These are phyloP conservation scores for Phytophthora multivora DNA, from an alignment of 352 stramenopile species.

Conservation along the genomic window DNA sequence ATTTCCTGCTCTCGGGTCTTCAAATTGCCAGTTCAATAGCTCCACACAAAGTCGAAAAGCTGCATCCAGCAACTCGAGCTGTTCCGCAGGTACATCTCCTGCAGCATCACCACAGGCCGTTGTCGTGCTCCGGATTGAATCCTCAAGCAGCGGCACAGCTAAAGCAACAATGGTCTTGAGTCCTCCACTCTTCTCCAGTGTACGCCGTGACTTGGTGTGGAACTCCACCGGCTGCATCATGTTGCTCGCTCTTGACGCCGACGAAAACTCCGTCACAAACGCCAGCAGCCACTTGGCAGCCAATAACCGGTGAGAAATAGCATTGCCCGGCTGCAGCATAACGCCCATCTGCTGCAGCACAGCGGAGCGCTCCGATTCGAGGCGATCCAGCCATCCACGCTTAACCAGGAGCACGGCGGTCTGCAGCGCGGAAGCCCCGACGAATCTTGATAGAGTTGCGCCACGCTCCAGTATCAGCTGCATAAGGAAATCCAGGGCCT, in stretches of 20 bases:
- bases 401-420: slow-evolving; percentile 82
- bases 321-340: slow-evolving; percentile 48
- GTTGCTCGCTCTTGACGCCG: slow-evolving; percentile 72
- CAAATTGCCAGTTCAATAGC: slow-evolving; percentile 82
- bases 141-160: slow-evolving; percentile 68
- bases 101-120: slow-evolving; percentile 39
- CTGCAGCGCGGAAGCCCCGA: slow-evolving; percentile 67
- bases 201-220: slow-evolving; percentile 73
- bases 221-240: slow-evolving; percentile 87
- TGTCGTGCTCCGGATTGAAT: slow-evolving; percentile 73
- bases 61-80: slow-evolving; percentile 76
- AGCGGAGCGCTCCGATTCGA: slow-evolving; percentile 48
- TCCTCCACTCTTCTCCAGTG: slow-evolving; percentile 57
- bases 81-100: slow-evolving; percentile 51
- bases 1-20: slow-evolving; percentile 58
- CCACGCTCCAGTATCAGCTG: slow-evolving; percentile 76
- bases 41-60: slow-evolving; percentile 81
- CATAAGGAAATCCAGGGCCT: slow-evolving; percentile 77
- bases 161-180: slow-evolving; percentile 68
- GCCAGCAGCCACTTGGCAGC: slow-evolving; percentile 83
- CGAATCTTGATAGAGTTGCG: slow-evolving; percentile 53
- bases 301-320: slow-evolving; percentile 56
- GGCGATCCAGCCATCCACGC: slow-evolving; percentile 78
- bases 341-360: slow-evolving; percentile 77
- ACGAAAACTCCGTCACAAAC: slow-evolving; percentile 88